A percentile compares a stretch with the other conserved stretches of the same genome.
These are phyloP conservation scores for Lentinus brumalis DNA, from an alignment of 768 basidiomycete species.

Conservation along the genomic window DNA sequence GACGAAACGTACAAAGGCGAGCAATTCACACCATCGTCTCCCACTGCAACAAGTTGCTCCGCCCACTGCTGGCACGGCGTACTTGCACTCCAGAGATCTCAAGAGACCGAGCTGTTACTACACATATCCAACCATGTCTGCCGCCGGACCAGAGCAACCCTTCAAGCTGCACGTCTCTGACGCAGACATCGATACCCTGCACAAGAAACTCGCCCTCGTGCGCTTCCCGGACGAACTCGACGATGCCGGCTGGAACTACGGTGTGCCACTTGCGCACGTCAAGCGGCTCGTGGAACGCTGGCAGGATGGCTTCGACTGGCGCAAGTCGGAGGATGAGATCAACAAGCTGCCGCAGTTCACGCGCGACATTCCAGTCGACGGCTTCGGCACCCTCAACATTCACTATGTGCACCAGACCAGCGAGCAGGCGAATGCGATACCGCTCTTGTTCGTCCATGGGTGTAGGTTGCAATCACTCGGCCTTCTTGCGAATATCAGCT, in stretches of 20 bases:
- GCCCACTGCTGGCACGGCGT: too few species aligned
- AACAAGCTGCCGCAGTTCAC: constrained; percentile 63
- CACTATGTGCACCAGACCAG: constrained; percentile 59
- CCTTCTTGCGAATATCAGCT: background rate
- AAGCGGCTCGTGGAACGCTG: constrained; percentile 51
- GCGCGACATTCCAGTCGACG: constrained; percentile 48
- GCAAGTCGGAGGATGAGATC: constrained; percentile 48
- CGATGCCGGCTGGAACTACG: constrained; percentile 31
- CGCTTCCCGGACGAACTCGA: constrained; percentile 34
- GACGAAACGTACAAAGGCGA: too few species aligned
- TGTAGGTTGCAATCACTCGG: constrained; percentile 36
- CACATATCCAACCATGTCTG: too few species aligned
- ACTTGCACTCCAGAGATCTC: too few species aligned
- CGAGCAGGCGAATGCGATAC: constrained; percentile 8
- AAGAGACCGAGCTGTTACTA: too few species aligned
- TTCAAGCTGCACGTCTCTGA: constrained; percentile 29
- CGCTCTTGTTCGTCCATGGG: constrained; percentile 61
- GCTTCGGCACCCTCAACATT: constrained; percentile 49
- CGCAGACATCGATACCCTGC: constrained; percentile 22
- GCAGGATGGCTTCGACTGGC: constrained; percentile 59
- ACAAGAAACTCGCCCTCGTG: constrained; percentile 26
- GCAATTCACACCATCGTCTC: too few species aligned
- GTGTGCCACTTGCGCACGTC: constrained; percentile 47
- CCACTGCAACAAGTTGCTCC: too few species aligned
- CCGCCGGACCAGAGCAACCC: constrained; percentile 12